Evolutionary conservation across 495 filamentous ascomycete species (phyloP).

Genomic region (Neurospora sp.): DNA sequence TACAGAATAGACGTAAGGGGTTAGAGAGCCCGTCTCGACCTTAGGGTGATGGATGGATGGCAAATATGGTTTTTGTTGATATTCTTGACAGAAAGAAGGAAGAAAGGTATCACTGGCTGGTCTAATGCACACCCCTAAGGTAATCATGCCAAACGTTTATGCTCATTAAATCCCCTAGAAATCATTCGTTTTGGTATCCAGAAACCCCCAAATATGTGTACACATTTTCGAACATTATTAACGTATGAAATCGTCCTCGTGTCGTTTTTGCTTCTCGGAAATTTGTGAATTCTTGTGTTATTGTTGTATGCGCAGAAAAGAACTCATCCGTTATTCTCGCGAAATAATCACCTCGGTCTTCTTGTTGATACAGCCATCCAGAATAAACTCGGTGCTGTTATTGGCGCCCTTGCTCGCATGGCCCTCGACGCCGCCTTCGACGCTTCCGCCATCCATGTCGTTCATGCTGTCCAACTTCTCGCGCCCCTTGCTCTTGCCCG

Average conservation of each 20-base stretch:
- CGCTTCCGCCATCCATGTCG: slow-evolving; percentile 11
- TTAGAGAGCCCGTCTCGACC: background rate
- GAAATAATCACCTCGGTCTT: slow-evolving; percentile 17
- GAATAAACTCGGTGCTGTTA: slow-evolving; percentile 13
- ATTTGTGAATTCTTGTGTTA: background rate
- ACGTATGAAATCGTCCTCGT: background rate
- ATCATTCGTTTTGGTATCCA: background rate
- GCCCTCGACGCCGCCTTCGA: slow-evolving; percentile 15
- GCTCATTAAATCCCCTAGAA: background rate
- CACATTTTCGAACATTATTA: background rate
- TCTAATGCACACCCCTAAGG: background rate
- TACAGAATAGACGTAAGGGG: background rate
- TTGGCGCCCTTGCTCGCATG: slow-evolving; percentile 7
- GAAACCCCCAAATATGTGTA: background rate
- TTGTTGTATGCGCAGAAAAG: background rate
- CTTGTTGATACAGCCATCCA: slow-evolving; percentile 16
- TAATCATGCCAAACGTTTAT: background rate
- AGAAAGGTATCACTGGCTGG: background rate
- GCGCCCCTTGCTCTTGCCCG: slow-evolving; percentile 3
- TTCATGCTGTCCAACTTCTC: slow-evolving; percentile 12
- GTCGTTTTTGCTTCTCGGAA: background rate
- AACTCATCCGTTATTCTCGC: background rate
- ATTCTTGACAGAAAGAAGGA: background rate
- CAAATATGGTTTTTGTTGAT: background rate
- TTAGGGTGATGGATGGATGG: background rate